Percentiles rank a stretch among this genome's conserved stretches.
These are phyloP conservation scores for Botrytis tulipae DNA, from an alignment of 2,329 filamentous ascomycete species.

Conservation along the genomic window DNA sequence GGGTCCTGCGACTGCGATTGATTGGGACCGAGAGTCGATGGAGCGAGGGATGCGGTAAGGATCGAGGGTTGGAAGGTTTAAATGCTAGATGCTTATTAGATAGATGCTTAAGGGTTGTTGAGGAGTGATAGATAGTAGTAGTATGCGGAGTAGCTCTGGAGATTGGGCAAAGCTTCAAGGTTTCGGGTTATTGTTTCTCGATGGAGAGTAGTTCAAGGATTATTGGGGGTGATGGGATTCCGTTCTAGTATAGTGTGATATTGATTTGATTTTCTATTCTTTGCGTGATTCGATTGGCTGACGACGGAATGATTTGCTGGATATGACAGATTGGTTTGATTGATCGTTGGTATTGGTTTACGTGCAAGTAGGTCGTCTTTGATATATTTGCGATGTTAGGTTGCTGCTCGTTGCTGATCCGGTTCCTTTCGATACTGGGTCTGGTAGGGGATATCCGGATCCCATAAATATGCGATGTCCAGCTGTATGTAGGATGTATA, in stretches of 20 bases:
- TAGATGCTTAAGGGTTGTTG: constrained; percentile 6
- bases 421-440: neutral
- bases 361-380: neutral
- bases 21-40: constrained; percentile 7
- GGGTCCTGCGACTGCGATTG: neutral
- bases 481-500: neutral
- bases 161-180: neutral
- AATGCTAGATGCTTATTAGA: neutral
- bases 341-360: neutral
- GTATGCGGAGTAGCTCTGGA: neutral
- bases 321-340: neutral
- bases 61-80: neutral
- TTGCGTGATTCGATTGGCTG: neutral
- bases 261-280: neutral
- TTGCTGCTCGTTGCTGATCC: neutral
- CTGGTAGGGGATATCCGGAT: neutral
- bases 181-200: neutral
- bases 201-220: neutral
- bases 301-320: neutral
- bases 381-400: neutral
- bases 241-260: constrained; percentile 1
- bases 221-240: neutral
- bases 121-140: neutral
- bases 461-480: neutral
- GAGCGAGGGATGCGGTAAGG: constrained; percentile 7